Evolutionary conservation across 495 filamentous ascomycete species (phyloP).

Genomic region (Aspergillus diversus): DNA sequence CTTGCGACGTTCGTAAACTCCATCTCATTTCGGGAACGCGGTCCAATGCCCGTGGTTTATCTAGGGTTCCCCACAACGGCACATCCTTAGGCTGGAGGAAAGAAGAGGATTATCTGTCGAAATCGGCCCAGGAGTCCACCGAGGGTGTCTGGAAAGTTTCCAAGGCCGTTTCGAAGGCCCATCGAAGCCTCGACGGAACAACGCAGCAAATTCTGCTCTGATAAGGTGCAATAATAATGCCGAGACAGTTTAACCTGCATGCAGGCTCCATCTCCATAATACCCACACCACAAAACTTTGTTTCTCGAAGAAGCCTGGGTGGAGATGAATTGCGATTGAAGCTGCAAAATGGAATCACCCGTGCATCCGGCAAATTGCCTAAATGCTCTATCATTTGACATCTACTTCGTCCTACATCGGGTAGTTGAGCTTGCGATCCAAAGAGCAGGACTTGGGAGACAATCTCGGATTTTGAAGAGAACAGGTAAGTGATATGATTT

Average conservation of each 20-base stretch:
- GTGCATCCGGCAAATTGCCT: conserved; percentile 25
- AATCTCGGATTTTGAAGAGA: conserved; percentile 14
- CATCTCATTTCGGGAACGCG: conserved; percentile 30
- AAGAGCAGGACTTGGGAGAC: conserved; percentile 5
- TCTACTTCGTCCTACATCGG: conserved; percentile 16
- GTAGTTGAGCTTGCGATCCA: conserved; percentile 1
- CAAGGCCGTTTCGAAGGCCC: conserved; percentile 26
- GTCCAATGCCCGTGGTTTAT: conserved; percentile 30
- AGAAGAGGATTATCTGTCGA: conserved; percentile 16
- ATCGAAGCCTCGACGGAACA: conserved; percentile 28
- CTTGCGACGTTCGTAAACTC: conserved; percentile 21
- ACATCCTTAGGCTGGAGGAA: conserved; percentile 22
- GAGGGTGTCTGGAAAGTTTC: conserved; percentile 21
- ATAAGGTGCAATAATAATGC: conserved; percentile 23
- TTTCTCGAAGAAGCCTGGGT: conserved; percentile 15
- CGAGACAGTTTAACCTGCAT: conserved; percentile 18
- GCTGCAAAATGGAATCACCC: conserved; percentile 22
- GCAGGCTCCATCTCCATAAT: conserved; percentile 5
- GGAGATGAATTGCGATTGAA: conserved; percentile 24
- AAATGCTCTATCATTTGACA: conserved; percentile 23
- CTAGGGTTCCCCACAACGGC: conserved; percentile 31
- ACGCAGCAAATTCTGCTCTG: conserved; percentile 15
- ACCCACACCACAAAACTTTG: conserved; percentile 2
- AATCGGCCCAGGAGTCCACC: conserved; percentile 18
- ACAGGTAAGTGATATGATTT: conserved; percentile 12